These are phyloP conservation scores for Ogataea corticis DNA, from an alignment of 805 yeast genomes.

Conservation along the genomic window DNA sequence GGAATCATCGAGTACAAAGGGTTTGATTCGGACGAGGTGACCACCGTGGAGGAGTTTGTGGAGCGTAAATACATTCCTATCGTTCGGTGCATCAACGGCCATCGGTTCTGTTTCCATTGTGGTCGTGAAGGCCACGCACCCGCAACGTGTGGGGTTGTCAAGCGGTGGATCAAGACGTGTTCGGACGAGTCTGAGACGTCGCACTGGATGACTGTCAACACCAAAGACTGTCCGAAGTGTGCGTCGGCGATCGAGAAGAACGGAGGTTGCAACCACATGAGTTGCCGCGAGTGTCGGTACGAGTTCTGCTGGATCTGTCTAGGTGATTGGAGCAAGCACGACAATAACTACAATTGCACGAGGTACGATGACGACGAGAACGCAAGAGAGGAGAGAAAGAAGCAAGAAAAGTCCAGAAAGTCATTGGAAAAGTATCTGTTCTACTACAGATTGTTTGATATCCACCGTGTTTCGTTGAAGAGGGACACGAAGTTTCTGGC, in stretches of 20 bases:
- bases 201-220: conserved; percentile 82
- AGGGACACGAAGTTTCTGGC: conserved; percentile 66
- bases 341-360: conserved; percentile 61
- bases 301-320: conserved; percentile 95
- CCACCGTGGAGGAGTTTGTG: conserved; percentile 28
- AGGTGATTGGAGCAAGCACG: conserved; percentile 74
- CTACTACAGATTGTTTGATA: conserved; percentile 70
- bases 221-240: conserved; percentile 87
- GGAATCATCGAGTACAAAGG: conserved; percentile 46
- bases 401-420: conserved; percentile 43
- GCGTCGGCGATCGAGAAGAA: conserved; percentile 78
- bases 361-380: conserved; percentile 47
- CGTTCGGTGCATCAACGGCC: conserved; percentile 65
- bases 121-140: conserved; percentile 78
- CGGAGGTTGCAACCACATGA: conserved; percentile 98
- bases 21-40: conserved; percentile 32
- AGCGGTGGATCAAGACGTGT: conserved; percentile 75
- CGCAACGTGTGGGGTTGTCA: conserved; percentile 70
- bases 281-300: conserved; percentile 70
- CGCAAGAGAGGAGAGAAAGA: conserved; percentile 38
- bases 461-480: conserved; percentile 74
- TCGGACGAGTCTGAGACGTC: conserved; percentile 85
- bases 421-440: conserved; percentile 68
- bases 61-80: conserved; percentile 50
- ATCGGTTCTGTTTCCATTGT: conserved; percentile 80